Percentiles rank a stretch among this genome's conserved stretches.
Evolutionary conservation across 1,284 basidiomycete genomes (phyloP).

Genomic region (Fistulinella cinereoalba): DNA sequence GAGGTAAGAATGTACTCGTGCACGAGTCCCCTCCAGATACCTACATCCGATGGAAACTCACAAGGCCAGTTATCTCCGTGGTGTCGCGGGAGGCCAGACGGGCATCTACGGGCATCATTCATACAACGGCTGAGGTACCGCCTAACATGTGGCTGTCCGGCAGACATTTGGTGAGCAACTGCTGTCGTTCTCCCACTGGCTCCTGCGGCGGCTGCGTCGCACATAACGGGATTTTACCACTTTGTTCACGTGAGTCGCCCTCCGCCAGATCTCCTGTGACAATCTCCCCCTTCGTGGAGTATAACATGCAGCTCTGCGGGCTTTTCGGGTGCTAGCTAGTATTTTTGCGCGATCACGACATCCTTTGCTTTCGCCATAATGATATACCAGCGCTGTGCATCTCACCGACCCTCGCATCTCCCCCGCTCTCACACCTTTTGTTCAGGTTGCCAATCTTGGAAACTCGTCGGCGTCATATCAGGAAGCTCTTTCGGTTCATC

Average conservation of each 20-base stretch:
- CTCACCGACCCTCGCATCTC: not conserved
- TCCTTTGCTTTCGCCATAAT: slow-evolving; percentile 5
- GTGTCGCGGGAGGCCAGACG: too few relatives aligned
- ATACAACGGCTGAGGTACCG: not conserved
- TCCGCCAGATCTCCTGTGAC: slow-evolving; percentile 18
- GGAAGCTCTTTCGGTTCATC: not conserved
- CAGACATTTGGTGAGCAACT: slow-evolving; percentile 2
- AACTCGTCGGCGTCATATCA: slow-evolving; percentile 1
- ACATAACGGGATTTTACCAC: slow-evolving; percentile 20
- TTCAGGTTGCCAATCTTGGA: slow-evolving; percentile 18
- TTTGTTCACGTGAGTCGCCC: slow-evolving; percentile 7
- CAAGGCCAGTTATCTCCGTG: too few relatives aligned
- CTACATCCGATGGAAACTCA: too few relatives aligned
- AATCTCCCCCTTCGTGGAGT: slow-evolving; percentile 12
- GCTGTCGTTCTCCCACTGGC: slow-evolving; percentile 5
- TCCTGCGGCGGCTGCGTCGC: not conserved
- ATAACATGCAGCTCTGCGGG: slow-evolving; percentile 12
- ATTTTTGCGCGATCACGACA: slow-evolving; percentile 5
- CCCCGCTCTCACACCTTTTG: slow-evolving; percentile 23
- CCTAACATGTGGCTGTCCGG: slow-evolving; percentile 2
- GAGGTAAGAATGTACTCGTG: too few relatives aligned
- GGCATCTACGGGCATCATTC: too few relatives aligned
- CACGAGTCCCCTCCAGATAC: too few relatives aligned
- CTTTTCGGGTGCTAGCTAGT: slow-evolving; percentile 3
- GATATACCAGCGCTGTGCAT: slow-evolving; percentile 1